A percentile compares a stretch with the other conserved stretches of the same genome.
These are phyloP conservation scores for Beta vulgaris DNA, from an alignment of 148 eudicot species.

Conservation along the genomic window DNA sequence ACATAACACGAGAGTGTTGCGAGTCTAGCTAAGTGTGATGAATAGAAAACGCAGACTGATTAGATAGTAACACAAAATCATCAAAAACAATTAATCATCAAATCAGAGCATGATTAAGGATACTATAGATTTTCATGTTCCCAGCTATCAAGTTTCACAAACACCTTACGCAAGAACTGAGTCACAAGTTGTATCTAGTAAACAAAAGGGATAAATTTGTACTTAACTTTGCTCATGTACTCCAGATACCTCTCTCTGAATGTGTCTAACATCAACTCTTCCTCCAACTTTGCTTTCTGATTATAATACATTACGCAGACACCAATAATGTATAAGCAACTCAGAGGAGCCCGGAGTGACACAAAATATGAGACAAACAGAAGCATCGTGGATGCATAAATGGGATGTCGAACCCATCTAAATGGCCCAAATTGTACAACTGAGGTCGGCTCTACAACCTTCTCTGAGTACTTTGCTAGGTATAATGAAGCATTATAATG, in stretches of 20 bases:
- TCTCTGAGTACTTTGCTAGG: conserved; percentile 81
- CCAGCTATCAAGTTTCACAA: conserved; percentile 21
- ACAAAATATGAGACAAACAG: conserved; percentile 59
- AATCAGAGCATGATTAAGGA: conserved; percentile 5
- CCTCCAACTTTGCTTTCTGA: conserved; percentile 76
- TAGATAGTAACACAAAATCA: conserved; percentile 1
- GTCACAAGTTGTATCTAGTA: conserved; percentile 42
- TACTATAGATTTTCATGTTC: background rate
- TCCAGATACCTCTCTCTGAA: conserved; percentile 60
- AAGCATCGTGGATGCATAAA: conserved; percentile 85
- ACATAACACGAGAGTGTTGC: background rate
- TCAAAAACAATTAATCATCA: conserved; percentile 7
- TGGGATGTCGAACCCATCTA: conserved; percentile 84
- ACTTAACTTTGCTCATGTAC: conserved; percentile 61
- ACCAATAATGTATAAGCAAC: conserved; percentile 48
- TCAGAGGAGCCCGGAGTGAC: conserved; percentile 80
- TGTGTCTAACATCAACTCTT: conserved; percentile 62
- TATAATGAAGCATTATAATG: conserved; percentile 72
- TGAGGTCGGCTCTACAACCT: conserved; percentile 71
- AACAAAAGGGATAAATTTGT: conserved; percentile 82
- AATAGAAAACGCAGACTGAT: background rate
- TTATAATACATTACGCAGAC: conserved; percentile 68
- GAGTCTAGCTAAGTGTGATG: background rate
- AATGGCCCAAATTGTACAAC: conserved; percentile 87
- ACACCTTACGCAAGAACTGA: conserved; percentile 14